A percentile compares a stretch with the other conserved stretches of the same genome.
Conservation (phyloP, 345 rosid species). For the Combretum micranthum region DNA sequence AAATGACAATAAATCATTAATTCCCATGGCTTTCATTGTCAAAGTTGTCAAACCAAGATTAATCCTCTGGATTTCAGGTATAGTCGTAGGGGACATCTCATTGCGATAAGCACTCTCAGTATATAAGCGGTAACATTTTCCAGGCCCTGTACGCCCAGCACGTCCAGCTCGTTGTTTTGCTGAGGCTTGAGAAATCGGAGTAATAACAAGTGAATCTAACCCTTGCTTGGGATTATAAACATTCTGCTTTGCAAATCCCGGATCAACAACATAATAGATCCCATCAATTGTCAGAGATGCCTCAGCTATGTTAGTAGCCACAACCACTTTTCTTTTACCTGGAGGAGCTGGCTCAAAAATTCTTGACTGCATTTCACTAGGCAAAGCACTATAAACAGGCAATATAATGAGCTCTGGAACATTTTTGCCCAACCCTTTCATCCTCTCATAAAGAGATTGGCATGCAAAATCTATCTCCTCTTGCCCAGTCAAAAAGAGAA, state of each 20-base stretch:
- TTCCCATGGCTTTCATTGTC: slow-evolving; percentile 91
- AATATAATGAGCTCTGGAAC: slow-evolving; percentile 74
- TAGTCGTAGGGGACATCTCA: slow-evolving; percentile 72
- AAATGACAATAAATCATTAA: slow-evolving; percentile 67
- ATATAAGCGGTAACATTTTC: slow-evolving; percentile 75
- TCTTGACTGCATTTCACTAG: slow-evolving; percentile 86
- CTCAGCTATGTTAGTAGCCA: slow-evolving; percentile 84
- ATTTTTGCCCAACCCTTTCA: slow-evolving; percentile 63
- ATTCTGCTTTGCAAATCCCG: slow-evolving; percentile 78
- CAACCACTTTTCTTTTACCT: slow-evolving; percentile 78
- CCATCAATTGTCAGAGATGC: slow-evolving; percentile 80
- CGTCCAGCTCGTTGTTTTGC: slow-evolving; percentile 86
- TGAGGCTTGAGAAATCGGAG: slow-evolving; percentile 86
- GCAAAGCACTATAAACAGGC: slow-evolving; percentile 83
- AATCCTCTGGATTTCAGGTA: slow-evolving; percentile 90
- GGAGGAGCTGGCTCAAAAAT: slow-evolving; percentile 81
- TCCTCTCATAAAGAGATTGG: slow-evolving; percentile 59
- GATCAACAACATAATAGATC: slow-evolving; percentile 74
- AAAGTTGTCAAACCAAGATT: slow-evolving; percentile 65
- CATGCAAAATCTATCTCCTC: slow-evolving; percentile 86
- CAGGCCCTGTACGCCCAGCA: slow-evolving; percentile 88
- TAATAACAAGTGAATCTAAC: slow-evolving; percentile 64
- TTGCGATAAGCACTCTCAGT: slow-evolving; percentile 74
- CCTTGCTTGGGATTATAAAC: slow-evolving; percentile 81
- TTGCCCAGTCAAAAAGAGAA: slow-evolving; percentile 81